Evolutionary conservation across 192 early-diverging fungal genomes (phyloP).

Genomic region (Cetraspora pellucida): DNA sequence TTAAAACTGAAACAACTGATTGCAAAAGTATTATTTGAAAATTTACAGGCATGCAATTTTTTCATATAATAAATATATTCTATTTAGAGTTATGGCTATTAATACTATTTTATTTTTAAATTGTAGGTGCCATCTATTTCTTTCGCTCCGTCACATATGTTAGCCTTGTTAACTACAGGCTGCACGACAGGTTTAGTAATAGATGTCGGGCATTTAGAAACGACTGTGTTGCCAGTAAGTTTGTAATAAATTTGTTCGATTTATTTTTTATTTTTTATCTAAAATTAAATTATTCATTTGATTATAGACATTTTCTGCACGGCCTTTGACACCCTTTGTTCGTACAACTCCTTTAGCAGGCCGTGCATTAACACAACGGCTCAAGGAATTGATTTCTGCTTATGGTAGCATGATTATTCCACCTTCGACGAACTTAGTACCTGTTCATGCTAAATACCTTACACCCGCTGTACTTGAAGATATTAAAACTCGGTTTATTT

Average conservation of each 20-base stretch:
- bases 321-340: conserved; percentile 67
- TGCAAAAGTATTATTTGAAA: conserved; percentile 72
- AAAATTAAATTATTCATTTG: not conserved
- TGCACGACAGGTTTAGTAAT: conserved; percentile 79
- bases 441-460: conserved; percentile 51
- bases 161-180: conserved; percentile 78
- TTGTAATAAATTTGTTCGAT: too few relatives aligned
- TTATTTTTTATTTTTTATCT: not conserved
- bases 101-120: not conserved
- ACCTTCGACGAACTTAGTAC: conserved; percentile 45
- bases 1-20: conserved; percentile 66
- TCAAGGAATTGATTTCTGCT: conserved; percentile 57
- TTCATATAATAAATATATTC: not conserved
- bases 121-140: conserved; percentile 76
- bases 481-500: conserved; percentile 66
- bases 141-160: conserved; percentile 70
- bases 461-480: conserved; percentile 62
- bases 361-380: conserved; percentile 55
- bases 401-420: conserved; percentile 47
- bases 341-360: conserved; percentile 69
- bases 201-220: conserved; percentile 80
- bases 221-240: conserved; percentile 76
- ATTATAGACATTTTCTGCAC: conserved; percentile 65
- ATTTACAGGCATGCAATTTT: conserved; percentile 62
- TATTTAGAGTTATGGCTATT: not conserved